Evolutionary conservation across 192 early-diverging fungal species (phyloP), one percentile per base, ranked within the genome.

Genomic region (Spinellus fusiger): DNA sequence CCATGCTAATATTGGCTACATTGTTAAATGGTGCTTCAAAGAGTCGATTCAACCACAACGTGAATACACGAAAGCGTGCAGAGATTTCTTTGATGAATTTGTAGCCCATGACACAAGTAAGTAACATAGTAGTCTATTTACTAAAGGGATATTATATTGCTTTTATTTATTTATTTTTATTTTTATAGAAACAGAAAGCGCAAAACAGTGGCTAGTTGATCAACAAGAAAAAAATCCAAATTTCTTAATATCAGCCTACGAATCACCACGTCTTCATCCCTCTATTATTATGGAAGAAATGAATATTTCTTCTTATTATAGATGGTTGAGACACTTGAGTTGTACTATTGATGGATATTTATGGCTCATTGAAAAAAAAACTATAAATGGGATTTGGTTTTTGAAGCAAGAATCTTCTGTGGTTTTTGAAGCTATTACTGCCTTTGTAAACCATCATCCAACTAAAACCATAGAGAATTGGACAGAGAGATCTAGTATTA

Each of bases 1-100:
- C 5, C 35, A 46, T 20, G 61, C 70, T 0, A 76, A 82, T 32
- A 57, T 91, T 10, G 60, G 54, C 1, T 62, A 59, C 53, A 63
- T 90, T 18, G 66, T 85, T 1, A 35, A 77, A 3, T 91, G 85
- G 83, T 10, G 83, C 2, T 79, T 90, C 35, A 66, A 49, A 6
- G 79, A 91, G 61, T 80, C 75, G 9, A 56, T 78, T 13, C 44
- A 67, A 28, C 26, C 64, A 5, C 81, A 87, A 54, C 54, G 73
- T 6, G 76, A 73, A 20, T 91, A 91, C 58, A 73, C 89, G 12
- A 81, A 77, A 37, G 70, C 73, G 15, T 88, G 87, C 55, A 77
- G 84, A 59, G 67, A 73, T 16, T 70, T 91, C 26, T 80, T 91
- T 65, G 68, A 73, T 62, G 70, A 81, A 34, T 78, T 89, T 59